Evolutionary conservation across 2,329 filamentous ascomycete species (phyloP).

Genomic region (Penicillium sp.): DNA sequence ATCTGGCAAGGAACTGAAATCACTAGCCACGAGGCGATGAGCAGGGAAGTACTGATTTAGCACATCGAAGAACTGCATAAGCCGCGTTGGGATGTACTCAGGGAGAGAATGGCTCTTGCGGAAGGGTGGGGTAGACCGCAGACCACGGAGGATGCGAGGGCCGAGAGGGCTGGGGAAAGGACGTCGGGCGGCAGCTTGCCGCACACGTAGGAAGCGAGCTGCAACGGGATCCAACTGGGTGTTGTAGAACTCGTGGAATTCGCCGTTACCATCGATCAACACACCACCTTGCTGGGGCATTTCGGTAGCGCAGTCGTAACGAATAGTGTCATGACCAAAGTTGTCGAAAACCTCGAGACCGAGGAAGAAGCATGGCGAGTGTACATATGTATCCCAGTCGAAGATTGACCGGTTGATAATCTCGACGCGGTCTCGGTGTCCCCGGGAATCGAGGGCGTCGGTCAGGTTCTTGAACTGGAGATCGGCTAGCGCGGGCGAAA

Average conservation of each 20-base stretch:
- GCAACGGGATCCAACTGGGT: conserved; percentile 78
- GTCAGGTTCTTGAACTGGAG: conserved; percentile 73
- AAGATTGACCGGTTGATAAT: conserved; percentile 96
- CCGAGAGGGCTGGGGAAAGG: conserved; percentile 45
- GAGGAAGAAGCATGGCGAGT: conserved; percentile 93
- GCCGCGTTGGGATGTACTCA: conserved; percentile 89
- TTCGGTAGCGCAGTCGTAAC: conserved; percentile 81
- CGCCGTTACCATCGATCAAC: conserved; percentile 77
- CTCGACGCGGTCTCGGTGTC: conserved; percentile 82
- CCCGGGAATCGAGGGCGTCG: conserved; percentile 65
- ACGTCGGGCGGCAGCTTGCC: conserved; percentile 65
- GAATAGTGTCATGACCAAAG: conserved; percentile 90
- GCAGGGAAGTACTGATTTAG: conserved; percentile 84
- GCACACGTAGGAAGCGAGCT: conserved; percentile 77
- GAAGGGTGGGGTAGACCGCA: conserved; percentile 68
- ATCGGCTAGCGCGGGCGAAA: conserved; percentile 75
- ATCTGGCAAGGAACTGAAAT: conserved; percentile 86
- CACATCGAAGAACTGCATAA: conserved; percentile 97
- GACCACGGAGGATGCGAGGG: conserved; percentile 56
- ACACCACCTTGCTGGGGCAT: conserved; percentile 85
- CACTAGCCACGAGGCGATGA: conserved; percentile 83
- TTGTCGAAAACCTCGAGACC: conserved; percentile 99
- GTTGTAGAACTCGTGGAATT: conserved; percentile 94
- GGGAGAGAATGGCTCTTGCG: conserved; percentile 74
- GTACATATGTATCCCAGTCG: conserved; percentile 86